These are phyloP conservation scores for Salinomyces thailandicus DNA, from an alignment of 2,329 filamentous ascomycete species.

Conservation along the genomic window DNA sequence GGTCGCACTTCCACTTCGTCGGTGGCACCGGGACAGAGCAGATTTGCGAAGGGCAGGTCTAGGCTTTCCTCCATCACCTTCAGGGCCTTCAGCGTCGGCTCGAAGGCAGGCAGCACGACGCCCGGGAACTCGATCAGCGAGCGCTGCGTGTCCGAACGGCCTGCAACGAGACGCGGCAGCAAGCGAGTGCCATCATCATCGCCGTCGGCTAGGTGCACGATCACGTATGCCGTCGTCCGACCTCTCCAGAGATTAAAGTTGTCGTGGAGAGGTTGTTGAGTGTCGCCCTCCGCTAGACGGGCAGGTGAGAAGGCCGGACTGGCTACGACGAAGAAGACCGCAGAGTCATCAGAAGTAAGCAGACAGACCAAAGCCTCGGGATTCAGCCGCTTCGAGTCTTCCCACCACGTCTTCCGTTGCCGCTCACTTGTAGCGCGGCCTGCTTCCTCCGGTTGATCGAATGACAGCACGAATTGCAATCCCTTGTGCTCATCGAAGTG, in stretches of 20 bases:
- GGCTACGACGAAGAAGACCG: conserved; percentile 21
- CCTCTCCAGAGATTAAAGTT: conserved; percentile 5
- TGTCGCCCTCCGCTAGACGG: not conserved
- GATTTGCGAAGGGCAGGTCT: conserved; percentile 46
- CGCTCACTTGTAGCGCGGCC: conserved; percentile 53
- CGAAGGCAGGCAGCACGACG: conserved; percentile 48
- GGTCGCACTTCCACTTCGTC: conserved; percentile 9
- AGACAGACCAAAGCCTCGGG: conserved; percentile 43
- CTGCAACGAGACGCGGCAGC: conserved; percentile 3
- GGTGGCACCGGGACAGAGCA: conserved; percentile 13
- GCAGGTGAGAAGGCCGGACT: not conserved
- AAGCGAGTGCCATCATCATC: conserved; percentile 2
- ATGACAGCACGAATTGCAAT: conserved; percentile 36
- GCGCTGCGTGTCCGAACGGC: not conserved
- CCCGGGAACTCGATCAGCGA: conserved; percentile 52
- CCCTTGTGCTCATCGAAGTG: conserved; percentile 32
- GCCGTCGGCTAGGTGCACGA: conserved; percentile 8
- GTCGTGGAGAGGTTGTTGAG: conserved; percentile 2
- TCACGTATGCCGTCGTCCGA: conserved; percentile 6
- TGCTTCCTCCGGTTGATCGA: conserved; percentile 35
- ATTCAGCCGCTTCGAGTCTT: conserved; percentile 38
- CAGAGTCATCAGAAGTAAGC: conserved; percentile 26
- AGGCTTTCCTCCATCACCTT: conserved; percentile 43
- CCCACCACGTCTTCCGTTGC: conserved; percentile 46
- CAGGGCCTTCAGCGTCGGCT: conserved; percentile 46